These are phyloP conservation scores for Phlebopus sp. DNA, from an alignment of 1,284 basidiomycete genomes.

Conservation along the genomic window DNA sequence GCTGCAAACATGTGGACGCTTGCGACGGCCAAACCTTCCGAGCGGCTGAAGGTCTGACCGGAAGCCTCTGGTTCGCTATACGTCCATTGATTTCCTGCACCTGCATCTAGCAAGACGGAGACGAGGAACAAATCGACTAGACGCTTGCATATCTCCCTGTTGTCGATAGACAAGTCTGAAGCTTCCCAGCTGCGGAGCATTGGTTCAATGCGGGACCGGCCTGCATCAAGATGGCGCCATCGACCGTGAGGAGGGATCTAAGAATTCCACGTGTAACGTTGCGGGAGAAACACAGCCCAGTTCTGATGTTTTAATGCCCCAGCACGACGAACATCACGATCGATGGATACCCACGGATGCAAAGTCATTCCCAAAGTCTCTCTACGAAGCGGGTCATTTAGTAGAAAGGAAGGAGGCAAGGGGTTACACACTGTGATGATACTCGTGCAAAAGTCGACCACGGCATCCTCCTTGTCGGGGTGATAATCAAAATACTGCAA, in stretches of 20 bases:
- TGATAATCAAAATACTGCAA: slow-evolving; percentile 87
- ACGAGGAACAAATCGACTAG: slow-evolving; percentile 91
- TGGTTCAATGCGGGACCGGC: slow-evolving; percentile 58
- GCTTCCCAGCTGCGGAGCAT: slow-evolving; percentile 56
- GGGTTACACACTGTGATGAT: slow-evolving; percentile 69
- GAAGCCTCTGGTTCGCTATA: slow-evolving; percentile 62
- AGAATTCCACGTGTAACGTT: neutral
- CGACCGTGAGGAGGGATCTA: slow-evolving; percentile 90
- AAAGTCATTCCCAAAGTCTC: slow-evolving; percentile 79
- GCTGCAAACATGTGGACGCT: slow-evolving; percentile 85
- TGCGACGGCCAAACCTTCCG: slow-evolving; percentile 91
- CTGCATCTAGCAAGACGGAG: slow-evolving; percentile 91
- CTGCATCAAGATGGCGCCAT: slow-evolving; percentile 85
- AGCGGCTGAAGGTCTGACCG: slow-evolving; percentile 64
- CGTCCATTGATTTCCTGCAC: slow-evolving; percentile 83
- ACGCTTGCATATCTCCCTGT: slow-evolving; percentile 65
- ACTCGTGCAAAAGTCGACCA: slow-evolving; percentile 77
- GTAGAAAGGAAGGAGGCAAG: slow-evolving; percentile 1
- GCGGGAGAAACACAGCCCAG: neutral
- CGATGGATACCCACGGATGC: slow-evolving; percentile 46
- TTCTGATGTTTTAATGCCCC: too few relatives aligned
- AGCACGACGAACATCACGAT: neutral
- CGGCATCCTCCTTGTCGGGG: slow-evolving; percentile 66
- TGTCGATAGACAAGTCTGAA: slow-evolving; percentile 44
- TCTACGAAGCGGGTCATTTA: slow-evolving; percentile 39